A percentile compares a stretch with the other conserved stretches of the same genome.
Evolutionary conservation across 805 yeast species (phyloP).

Genomic region (Isabelozyma rhagii): DNA sequence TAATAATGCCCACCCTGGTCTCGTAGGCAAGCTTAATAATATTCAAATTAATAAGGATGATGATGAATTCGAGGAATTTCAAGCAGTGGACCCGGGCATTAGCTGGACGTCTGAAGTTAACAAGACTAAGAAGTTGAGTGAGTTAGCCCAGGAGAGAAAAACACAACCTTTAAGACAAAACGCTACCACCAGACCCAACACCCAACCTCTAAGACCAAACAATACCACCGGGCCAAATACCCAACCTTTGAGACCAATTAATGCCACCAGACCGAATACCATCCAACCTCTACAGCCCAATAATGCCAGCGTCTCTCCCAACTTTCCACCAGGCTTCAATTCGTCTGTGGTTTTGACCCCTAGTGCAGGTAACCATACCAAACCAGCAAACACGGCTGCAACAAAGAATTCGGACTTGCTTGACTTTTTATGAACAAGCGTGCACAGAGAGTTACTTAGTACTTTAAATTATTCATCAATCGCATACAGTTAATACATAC

Average conservation of each 20-base stretch:
- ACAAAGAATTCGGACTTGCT: conserved; percentile 5
- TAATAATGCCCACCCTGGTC: neutral
- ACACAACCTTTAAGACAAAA: neutral
- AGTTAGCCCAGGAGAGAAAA: neutral
- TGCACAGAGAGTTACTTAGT: too few relatives aligned
- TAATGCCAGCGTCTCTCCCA: conserved; percentile 3
- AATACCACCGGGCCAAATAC: neutral
- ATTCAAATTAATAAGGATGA: conserved; percentile 3
- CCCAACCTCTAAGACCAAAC: neutral
- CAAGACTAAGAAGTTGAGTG: neutral
- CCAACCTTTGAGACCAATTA: neutral
- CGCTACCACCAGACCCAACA: neutral
- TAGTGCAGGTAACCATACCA: conserved; percentile 5
- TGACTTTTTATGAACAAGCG: neutral
- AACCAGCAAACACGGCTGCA: conserved; percentile 1
- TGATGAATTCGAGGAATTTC: conserved; percentile 27
- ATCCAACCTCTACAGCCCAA: neutral
- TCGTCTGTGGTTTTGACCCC: conserved; percentile 26
- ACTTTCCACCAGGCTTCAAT: conserved; percentile 33
- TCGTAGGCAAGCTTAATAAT: neutral
- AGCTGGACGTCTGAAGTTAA: conserved; percentile 13
- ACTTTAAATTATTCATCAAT: too few relatives aligned
- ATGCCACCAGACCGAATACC: neutral
- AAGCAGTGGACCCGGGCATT: conserved; percentile 10
- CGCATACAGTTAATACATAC: too few relatives aligned